phyloP scores from a whole-genome alignment of 352 stramenopile species.

The Phytopythium ostracodes region DNA sequence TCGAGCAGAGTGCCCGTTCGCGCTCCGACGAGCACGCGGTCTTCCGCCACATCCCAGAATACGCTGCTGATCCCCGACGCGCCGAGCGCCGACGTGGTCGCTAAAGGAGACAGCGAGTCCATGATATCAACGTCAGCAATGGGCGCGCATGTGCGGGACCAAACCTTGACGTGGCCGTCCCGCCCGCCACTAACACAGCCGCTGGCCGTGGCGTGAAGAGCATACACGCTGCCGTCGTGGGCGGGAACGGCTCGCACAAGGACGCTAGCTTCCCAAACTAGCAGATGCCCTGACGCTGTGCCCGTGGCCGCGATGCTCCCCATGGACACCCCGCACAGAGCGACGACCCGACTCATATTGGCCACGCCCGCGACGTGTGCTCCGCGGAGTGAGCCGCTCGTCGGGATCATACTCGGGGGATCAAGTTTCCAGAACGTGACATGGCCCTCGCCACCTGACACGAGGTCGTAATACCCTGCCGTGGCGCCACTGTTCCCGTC shows the following conservation, averaged over 20 bases:
- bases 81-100: constrained; percentile 9
- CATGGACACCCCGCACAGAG: constrained; percentile 61
- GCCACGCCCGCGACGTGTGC: constrained; percentile 10
- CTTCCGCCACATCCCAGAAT: constrained; percentile 64
- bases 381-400: constrained; percentile 58
- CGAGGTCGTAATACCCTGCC: constrained; percentile 37
- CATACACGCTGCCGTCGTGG: constrained; percentile 64
- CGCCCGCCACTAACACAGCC: constrained; percentile 56
- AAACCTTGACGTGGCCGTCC: constrained; percentile 73
- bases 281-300: constrained; percentile 60
- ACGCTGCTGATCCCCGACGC: constrained; percentile 37
- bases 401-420: constrained; percentile 39
- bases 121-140: constrained; percentile 59
- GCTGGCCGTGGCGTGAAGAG: constrained; percentile 45
- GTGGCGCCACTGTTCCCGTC: constrained; percentile 14
- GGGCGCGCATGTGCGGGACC: constrained; percentile 35
- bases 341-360: neutral
- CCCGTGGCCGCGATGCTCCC: constrained; percentile 51
- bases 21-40: constrained; percentile 63
- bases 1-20: constrained; percentile 67
- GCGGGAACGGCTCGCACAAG: constrained; percentile 56
- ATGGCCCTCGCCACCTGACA: constrained; percentile 62
- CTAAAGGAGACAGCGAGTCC: constrained; percentile 35
- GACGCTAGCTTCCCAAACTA: constrained; percentile 63
- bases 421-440: constrained; percentile 72